Conservation (phyloP, 106 monocot species). For the Amphibolis antarctica region DNA sequence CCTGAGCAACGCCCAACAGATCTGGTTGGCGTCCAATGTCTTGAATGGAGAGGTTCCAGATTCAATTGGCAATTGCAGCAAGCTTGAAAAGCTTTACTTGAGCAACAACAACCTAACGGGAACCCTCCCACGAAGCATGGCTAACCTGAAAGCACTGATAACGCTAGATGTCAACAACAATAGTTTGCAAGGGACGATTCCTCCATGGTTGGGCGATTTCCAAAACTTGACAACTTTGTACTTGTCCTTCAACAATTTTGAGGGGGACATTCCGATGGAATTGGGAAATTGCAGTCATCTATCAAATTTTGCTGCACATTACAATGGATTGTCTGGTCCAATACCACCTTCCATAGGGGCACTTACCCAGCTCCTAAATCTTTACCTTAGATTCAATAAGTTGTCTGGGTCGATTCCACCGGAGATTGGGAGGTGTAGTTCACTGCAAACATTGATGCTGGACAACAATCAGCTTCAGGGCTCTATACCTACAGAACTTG, state of each 20-base stretch:
- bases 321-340: constrained; percentile 42
- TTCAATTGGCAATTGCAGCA: background rate
- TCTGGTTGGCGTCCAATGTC: background rate
- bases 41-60: background rate
- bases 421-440: constrained; percentile 18
- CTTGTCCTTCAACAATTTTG: constrained; percentile 4
- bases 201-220: constrained; percentile 17
- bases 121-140: constrained; percentile 32
- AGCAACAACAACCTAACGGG: constrained; percentile 54
- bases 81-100: background rate
- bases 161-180: constrained; percentile 8
- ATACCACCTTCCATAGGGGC: constrained; percentile 32
- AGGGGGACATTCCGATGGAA: constrained; percentile 7
- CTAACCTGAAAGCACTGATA: constrained; percentile 32
- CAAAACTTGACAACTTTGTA: constrained; percentile 36
- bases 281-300: constrained; percentile 5
- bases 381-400: constrained; percentile 34
- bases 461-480: constrained; percentile 43
- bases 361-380: background rate
- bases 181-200: background rate
- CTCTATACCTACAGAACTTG: constrained; percentile 32
- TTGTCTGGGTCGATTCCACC: constrained; percentile 35
- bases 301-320: background rate
- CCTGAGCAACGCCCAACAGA: background rate
- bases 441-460: constrained; percentile 35